A percentile compares a stretch with the other conserved stretches of the same genome.
phyloP scores from a whole-genome alignment of 306 rosid species.

The Trifolium pratense region DNA sequence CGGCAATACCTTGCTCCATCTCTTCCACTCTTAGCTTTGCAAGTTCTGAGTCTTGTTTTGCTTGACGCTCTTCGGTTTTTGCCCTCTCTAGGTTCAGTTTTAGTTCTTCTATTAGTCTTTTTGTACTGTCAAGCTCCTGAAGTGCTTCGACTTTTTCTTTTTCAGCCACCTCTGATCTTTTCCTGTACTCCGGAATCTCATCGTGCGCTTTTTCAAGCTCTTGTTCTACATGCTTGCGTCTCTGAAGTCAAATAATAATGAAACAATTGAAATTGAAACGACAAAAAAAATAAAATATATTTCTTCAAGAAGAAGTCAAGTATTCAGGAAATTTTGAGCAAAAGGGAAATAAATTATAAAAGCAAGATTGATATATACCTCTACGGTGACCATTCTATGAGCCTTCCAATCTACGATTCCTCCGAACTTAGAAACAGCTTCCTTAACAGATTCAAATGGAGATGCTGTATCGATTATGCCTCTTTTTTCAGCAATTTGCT shows the following conservation, averaged over 20 bases:
- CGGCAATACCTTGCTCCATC: constrained; percentile 98
- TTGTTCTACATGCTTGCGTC: constrained; percentile 80
- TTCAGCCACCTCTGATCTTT: constrained; percentile 65
- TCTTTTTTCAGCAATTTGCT: constrained; percentile 52
- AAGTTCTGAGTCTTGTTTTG: constrained; percentile 93
- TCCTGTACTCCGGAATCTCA: constrained; percentile 72
- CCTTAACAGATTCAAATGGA: constrained; percentile 96
- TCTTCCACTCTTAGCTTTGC: constrained; percentile 97
- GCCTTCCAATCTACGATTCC: constrained; percentile 99
- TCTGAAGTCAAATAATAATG: constrained; percentile 46
- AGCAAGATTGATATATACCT: constrained; percentile 63
- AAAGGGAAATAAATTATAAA: not conserved
- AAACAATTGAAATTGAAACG: not conserved
- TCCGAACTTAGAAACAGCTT: constrained; percentile 96
- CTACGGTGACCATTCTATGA: constrained; percentile 77
- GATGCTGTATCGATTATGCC: constrained; percentile 83
- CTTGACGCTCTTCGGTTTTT: constrained; percentile 91
- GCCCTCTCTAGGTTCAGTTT: constrained; percentile 94
- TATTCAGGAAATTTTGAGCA: not conserved
- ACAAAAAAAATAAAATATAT: not conserved
- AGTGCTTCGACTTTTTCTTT: constrained; percentile 62
- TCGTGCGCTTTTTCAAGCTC: constrained; percentile 75
- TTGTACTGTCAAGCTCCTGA: constrained; percentile 80
- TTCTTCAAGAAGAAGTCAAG: not conserved
- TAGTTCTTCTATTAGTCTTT: constrained; percentile 83